Base-by-base conservation (phyloP, 768 basidiomycete genomes). In the Tricholoma flavovirens region DNA sequence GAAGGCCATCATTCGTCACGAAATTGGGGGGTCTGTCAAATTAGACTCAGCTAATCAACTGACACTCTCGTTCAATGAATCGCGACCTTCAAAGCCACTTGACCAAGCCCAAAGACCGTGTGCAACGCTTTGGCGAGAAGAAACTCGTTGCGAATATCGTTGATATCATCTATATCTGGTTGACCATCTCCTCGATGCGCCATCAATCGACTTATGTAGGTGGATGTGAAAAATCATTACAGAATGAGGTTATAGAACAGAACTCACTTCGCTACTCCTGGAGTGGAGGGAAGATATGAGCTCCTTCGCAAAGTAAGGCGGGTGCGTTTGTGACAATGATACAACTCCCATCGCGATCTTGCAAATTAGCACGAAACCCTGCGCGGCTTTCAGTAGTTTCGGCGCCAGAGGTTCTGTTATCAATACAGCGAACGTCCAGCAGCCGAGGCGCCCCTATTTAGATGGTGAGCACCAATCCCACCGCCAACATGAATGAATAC, bases 131-230 rank as follows among this genome's bases (percentile, higher is more conserved):
- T 29, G 30, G 26, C 1, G 32, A 59, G 50, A 36, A 61, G 51
- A 48, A 61, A 30, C 32, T 58, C 60, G 45, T 61, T 61, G 48
- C 51, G 58, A 29, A 50, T 51, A 46, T 56, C 58, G 32, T 61
- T 50, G 14, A 61, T 59, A 30, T 49, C 54, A 36, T 59, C 45
- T 29, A 59, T 22, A 33, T 14, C 21, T 38, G 19, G 32, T 24
- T 24, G 48, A 26, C 24, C 26, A 52, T 36, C 29, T 56, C 51
- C 22, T 53, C n/a, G 35, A 38, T 51, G 36, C 50, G 22, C 14
- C 32, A 22, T 21, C 50, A 38, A 33, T 51, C 33, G 19, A 5
- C 5, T 36, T 33, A 36, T 8, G 12, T 36, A 51, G 10, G 26
- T 26, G 24, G 5, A 26, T 26, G 24, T 26, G 24, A 26, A n/a